Base-by-base conservation (phyloP, 164 flowering plant species). In the Annona cherimola region DNA sequence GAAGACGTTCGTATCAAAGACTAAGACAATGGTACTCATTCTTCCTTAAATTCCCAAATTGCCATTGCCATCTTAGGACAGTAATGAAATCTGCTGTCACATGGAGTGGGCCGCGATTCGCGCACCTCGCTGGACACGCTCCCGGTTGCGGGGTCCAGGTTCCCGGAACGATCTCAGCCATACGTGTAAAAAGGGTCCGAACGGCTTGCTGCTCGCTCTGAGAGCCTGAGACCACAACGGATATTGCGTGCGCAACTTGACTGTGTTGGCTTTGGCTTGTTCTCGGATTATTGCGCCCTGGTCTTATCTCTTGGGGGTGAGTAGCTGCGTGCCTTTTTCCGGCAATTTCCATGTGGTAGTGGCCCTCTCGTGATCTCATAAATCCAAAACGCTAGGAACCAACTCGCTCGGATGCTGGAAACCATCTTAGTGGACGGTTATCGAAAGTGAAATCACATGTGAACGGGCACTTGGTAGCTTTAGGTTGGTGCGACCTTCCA, bases 21-120 rank as follows among this genome's bases (percentile, higher is more conserved):
- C 90, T 42, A 88, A 87, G 75, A 83, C 89, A 2, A 83, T 87
- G 92, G 95, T 90, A 81, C 11, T 69, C 42, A 26, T 35, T 59
- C 26, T 18, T 45, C 46, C n/a, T 5, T n/a, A 50, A 50, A 5
- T 50, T 50, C 9, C 57, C 57, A 3, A 50, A 50, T 9, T 50
- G 57, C 57, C 57, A 12, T 9, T 4, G 3, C 57, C 57, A 50
- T 26, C 35, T 26, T 26, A 26, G 35, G 35, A 26, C 35, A 26
- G 35, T 26, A 50, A 50, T 9, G 57, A 50, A 50, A 50, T 3
- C 14, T 16, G 18, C 9, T 2, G 14, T 6, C 57, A 50, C 57
- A 50, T 50, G 57, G 57, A 11, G 57, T 50, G 57, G 14, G 14
- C 57, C 14, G 57, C 18, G 57, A 50, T 50, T 50, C 57, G 3